Evolutionary conservation across 163 green algal species (phyloP).

Genomic region (Smithsoniella earleae): DNA sequence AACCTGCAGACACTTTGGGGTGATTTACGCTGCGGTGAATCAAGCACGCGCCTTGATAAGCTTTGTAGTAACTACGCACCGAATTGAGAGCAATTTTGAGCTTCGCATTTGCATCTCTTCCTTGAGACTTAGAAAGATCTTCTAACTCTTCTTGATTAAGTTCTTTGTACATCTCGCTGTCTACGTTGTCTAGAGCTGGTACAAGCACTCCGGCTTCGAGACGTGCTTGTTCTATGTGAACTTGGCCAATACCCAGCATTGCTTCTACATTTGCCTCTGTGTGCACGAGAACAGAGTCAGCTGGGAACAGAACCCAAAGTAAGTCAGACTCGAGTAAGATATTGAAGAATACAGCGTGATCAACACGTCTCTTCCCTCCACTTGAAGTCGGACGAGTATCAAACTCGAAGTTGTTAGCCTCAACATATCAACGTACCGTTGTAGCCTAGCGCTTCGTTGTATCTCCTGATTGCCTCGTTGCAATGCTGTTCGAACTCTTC

Average conservation of each 20-base stretch:
- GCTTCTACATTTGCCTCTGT: not conserved
- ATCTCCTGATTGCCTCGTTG: not conserved
- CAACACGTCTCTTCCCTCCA: too few species aligned
- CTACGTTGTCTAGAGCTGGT: not conserved
- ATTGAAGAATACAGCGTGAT: too few species aligned
- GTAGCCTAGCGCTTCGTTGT: slow-evolving; percentile 19
- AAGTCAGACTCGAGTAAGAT: too few species aligned
- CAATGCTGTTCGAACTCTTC: slow-evolving; percentile 19
- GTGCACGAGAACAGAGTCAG: too few species aligned
- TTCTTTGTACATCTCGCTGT: slow-evolving; percentile 11
- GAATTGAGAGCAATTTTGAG: not conserved
- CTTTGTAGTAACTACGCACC: too few species aligned
- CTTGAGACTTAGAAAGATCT: not conserved
- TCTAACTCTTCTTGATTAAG: slow-evolving; percentile 19
- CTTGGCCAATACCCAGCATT: slow-evolving; percentile 2
- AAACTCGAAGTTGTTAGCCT: too few species aligned
- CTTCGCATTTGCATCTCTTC: slow-evolving; percentile 2
- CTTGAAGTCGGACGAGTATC: too few species aligned
- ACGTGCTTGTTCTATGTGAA: slow-evolving; percentile 13
- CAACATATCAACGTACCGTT: not conserved
- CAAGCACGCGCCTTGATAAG: too few species aligned
- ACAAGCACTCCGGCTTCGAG: slow-evolving; percentile 16
- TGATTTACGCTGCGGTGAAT: not conserved
- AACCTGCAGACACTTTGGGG: not conserved
- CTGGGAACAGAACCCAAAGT: too few species aligned